Base-by-base conservation (phyloP, 306 rosid genomes). In the Prunus salicina region DNA sequence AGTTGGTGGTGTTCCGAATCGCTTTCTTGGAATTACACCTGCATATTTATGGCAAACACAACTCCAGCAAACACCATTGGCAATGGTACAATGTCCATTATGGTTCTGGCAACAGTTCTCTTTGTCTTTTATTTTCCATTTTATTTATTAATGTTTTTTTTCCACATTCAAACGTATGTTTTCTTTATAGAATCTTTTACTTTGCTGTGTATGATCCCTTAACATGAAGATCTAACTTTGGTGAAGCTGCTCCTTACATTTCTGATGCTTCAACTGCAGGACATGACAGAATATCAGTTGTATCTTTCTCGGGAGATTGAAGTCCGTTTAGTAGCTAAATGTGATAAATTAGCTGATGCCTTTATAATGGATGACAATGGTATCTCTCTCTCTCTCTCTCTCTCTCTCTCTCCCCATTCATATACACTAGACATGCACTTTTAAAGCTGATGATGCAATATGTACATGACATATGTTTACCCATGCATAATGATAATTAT, bases 21-120 rank as follows among this genome's bases (percentile, higher is more conserved):
- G 96, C 72, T 96, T 92, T 88, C 96, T 96, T 82, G 99, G 98
- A 72, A 87, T 96, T 73, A 91, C 98, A 53, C 90, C 93, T 67
- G 86, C 93, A 52, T 96, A 92, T 87, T 87, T 96, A 82, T 91
- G 97, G 99, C 93, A 88, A 87, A 88, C 90, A 69, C 97, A 89
- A 76, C 93, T 87, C 72, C 97, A 88, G 47, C 91, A 84, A 81
- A 75, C 87, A 28, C 93, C 86, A 56, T 73, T 90, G 81, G 82
- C 97, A 46, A 84, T 74, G 96, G 97, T 92, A 88, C 56, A 71
- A 55, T 46, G 41, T 43, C 51, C 47, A 38, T 47, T 27, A 7
- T 71, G 34, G 28, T 60, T 73, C 51, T 41, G 32, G 38, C 16
- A 25, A 53, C 60, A 20, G 15, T 45, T 46, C 4, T 30, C 11